phyloP scores from a whole-genome alignment of 345 rosid species.

The Schrenkiella parvula region DNA sequence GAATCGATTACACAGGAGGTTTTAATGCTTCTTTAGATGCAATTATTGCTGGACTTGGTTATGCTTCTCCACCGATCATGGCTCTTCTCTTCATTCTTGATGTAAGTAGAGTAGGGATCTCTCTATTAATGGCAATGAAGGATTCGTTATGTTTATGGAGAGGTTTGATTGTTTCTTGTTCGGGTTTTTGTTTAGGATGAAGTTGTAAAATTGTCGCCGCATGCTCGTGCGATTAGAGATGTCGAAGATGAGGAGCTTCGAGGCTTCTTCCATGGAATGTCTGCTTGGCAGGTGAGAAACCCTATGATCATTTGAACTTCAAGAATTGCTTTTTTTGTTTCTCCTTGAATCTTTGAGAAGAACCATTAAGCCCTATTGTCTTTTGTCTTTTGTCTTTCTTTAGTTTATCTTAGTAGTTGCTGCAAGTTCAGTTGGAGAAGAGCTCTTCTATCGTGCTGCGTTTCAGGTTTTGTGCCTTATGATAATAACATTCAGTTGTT shows the following conservation, averaged over 20 bases:
- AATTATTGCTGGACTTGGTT: conserved; percentile 78
- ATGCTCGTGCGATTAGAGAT: conserved; percentile 97
- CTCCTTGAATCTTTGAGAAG: not conserved
- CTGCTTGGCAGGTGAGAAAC: conserved; percentile 87
- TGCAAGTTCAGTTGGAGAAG: conserved; percentile 95
- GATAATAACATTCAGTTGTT: not conserved
- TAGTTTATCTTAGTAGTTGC: conserved; percentile 82
- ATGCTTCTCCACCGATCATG: conserved; percentile 92
- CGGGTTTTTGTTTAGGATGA: conserved; percentile 62
- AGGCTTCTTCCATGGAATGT: conserved; percentile 94
- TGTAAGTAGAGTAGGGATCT: conserved; percentile 40
- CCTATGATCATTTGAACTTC: not conserved
- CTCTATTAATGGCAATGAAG: not conserved
- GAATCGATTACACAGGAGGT: conserved; percentile 82
- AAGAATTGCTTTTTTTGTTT: not conserved
- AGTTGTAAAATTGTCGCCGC: conserved; percentile 88
- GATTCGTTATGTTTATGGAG: not conserved
- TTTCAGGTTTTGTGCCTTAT: conserved; percentile 51
- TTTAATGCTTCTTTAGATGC: conserved; percentile 74
- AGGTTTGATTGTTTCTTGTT: not conserved
- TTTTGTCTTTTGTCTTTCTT: conserved; percentile 5
- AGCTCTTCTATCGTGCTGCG: conserved; percentile 92
- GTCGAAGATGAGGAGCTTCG: conserved; percentile 98
- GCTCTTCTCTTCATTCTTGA: conserved; percentile 92
- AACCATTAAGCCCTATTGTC: not conserved